These are phyloP conservation scores for Fusarium sp. DNA, from an alignment of 2,329 filamentous ascomycete species.

Conservation along the genomic window DNA sequence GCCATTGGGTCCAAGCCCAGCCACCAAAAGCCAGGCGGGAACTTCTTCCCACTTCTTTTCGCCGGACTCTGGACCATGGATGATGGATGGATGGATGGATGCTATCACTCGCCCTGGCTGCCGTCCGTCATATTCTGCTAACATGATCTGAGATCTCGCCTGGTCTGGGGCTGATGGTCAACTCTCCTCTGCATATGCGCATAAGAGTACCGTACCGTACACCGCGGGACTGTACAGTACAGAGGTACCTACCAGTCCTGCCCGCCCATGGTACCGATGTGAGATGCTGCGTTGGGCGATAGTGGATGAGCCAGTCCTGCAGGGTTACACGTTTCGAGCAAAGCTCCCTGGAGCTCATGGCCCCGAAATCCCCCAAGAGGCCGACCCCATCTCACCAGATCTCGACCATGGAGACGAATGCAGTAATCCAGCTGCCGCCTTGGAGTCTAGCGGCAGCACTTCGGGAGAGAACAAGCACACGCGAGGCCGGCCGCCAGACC, in stretches of 20 bases:
- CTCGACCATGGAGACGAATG: slow-evolving; percentile 23
- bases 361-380: slow-evolving; percentile 17
- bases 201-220: neutral
- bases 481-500: neutral
- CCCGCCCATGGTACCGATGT: slow-evolving; percentile 16
- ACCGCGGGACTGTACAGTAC: neutral
- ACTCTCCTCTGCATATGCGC: slow-evolving; percentile 40
- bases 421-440: slow-evolving; percentile 19
- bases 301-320: slow-evolving; percentile 37
- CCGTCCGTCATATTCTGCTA: slow-evolving; percentile 38
- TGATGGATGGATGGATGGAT: slow-evolving; percentile 4
- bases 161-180: slow-evolving; percentile 37
- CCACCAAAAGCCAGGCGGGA: slow-evolving; percentile 12
- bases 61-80: slow-evolving; percentile 12
- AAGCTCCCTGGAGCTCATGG: slow-evolving; percentile 31
- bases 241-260: neutral
- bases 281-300: slow-evolving; percentile 39
- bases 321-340: slow-evolving; percentile 41
- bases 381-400: slow-evolving; percentile 22
- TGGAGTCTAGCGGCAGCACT: slow-evolving; percentile 18
- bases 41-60: neutral
- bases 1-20: slow-evolving; percentile 25
- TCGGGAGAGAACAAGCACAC: slow-evolving; percentile 25
- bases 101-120: slow-evolving; percentile 29
- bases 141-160: slow-evolving; percentile 45